A percentile compares a stretch with the other conserved stretches of the same genome.
Evolutionary conservation across 257 asterid genomes (phyloP).

Genomic region (Penstemon davidsonii): DNA sequence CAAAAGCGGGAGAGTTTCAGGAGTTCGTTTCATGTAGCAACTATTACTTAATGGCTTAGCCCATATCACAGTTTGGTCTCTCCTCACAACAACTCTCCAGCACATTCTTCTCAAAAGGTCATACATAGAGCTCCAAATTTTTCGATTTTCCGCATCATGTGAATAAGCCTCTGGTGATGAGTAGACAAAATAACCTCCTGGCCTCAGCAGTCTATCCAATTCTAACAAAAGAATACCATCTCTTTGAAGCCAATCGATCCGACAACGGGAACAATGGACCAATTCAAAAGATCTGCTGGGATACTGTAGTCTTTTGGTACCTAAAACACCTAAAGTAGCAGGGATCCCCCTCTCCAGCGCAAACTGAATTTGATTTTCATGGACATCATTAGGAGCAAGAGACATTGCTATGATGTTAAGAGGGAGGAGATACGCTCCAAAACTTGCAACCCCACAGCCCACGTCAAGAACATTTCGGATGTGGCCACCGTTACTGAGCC

Average conservation of each 20-base stretch:
- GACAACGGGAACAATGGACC: constrained; percentile 93
- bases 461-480: constrained; percentile 87
- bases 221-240: constrained; percentile 88
- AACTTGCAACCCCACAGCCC: constrained; percentile 98
- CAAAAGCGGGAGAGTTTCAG: constrained; percentile 64
- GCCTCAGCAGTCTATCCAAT: constrained; percentile 87
- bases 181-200: constrained; percentile 90
- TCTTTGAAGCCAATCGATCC: constrained; percentile 97
- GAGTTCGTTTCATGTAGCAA: constrained; percentile 65
- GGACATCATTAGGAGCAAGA: constrained; percentile 93
- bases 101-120: constrained; percentile 82
- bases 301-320: constrained; percentile 82
- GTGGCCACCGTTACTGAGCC: constrained; percentile 66
- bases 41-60: constrained; percentile 81
- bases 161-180: constrained; percentile 97
- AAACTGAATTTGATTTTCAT: constrained; percentile 94
- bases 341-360: constrained; percentile 97
- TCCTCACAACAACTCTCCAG: constrained; percentile 84
- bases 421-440: constrained; percentile 91
- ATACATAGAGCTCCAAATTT: constrained; percentile 78
- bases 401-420: constrained; percentile 84
- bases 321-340: constrained; percentile 82
- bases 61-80: constrained; percentile 89
- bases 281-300: constrained; percentile 94
- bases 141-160: constrained; percentile 72